A percentile compares a stretch with the other conserved stretches of the same genome.
These are phyloP conservation scores for Xylariales sp. DNA, from an alignment of 2,329 filamentous ascomycete genomes.

Conservation along the genomic window DNA sequence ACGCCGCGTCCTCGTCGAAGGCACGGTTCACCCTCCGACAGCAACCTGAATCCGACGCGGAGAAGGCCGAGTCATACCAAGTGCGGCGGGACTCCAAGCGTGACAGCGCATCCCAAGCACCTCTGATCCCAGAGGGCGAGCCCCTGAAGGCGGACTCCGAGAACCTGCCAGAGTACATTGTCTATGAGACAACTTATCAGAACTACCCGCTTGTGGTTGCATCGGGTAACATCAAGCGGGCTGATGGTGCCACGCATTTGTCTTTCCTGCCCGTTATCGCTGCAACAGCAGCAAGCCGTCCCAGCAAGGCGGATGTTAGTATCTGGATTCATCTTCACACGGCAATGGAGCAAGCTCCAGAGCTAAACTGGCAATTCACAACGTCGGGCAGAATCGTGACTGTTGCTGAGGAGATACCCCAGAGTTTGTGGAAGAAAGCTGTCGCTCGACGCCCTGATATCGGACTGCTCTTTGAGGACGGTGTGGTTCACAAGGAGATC, in stretches of 20 bases:
- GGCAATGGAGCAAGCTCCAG: conserved; percentile 50
- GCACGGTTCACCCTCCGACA: conserved; percentile 53
- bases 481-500: conserved; percentile 57
- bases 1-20: conserved; percentile 52
- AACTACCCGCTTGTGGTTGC: conserved; percentile 58
- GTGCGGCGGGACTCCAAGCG: conserved; percentile 51
- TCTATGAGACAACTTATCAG: conserved; percentile 59
- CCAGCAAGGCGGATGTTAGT: conserved; percentile 54
- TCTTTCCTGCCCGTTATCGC: conserved; percentile 50
- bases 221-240: conserved; percentile 54
- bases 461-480: conserved; percentile 57
- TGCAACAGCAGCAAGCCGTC: conserved; percentile 47
- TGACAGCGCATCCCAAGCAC: conserved; percentile 39
- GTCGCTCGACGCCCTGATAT: conserved; percentile 56
- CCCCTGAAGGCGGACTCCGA: conserved; percentile 48
- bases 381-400: conserved; percentile 54
- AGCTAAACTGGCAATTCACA: conserved; percentile 54
- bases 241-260: conserved; percentile 53
- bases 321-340: conserved; percentile 56
- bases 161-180: conserved; percentile 55
- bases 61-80: conserved; percentile 50
- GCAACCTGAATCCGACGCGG: conserved; percentile 41
- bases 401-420: conserved; percentile 48
- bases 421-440: conserved; percentile 56
- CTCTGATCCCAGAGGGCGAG: conserved; percentile 49